phyloP scores from a whole-genome alignment of 2,329 filamentous ascomycete genomes.

The Zymoseptoria ardabiliae region DNA sequence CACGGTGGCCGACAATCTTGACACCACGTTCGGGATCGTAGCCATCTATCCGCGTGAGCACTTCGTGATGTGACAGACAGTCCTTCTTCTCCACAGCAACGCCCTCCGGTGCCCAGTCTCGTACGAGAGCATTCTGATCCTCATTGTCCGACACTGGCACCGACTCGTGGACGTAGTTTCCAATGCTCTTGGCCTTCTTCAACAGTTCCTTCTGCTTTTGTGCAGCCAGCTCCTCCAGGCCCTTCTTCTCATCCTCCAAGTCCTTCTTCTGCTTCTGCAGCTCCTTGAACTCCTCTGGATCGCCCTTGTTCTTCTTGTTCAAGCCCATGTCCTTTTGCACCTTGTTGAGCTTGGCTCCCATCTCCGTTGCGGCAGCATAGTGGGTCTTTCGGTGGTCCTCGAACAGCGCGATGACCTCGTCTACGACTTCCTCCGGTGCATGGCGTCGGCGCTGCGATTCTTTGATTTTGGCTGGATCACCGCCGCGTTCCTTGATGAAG shows the following conservation, averaged over 20 bases:
- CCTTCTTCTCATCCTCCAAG: conserved; percentile 75
- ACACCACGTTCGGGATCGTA: conserved; percentile 89
- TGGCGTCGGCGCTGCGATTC: conserved; percentile 80
- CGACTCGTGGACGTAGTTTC: conserved; percentile 84
- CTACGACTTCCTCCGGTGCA: conserved; percentile 75
- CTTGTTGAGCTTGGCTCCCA: conserved; percentile 77
- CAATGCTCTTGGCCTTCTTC: conserved; percentile 74
- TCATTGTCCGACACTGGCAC: conserved; percentile 80
- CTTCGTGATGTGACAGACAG: conserved; percentile 86
- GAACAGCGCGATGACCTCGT: conserved; percentile 81
- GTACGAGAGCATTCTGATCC: conserved; percentile 69
- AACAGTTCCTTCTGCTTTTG: conserved; percentile 69
- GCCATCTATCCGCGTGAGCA: conserved; percentile 77
- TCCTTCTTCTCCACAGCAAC: conserved; percentile 66
- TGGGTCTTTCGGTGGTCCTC: conserved; percentile 69
- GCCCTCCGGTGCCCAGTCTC: conserved; percentile 74
- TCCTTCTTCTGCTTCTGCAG: conserved; percentile 70
- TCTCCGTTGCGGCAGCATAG: conserved; percentile 58
- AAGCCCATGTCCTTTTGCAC: conserved; percentile 82
- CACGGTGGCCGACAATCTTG: conserved; percentile 89
- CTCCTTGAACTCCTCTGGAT: conserved; percentile 71
- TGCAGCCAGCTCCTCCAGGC: conserved; percentile 62
- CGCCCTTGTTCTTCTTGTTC: conserved; percentile 93
- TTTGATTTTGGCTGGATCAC: conserved; percentile 83
- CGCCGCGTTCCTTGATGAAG: conserved; percentile 68